These are phyloP conservation scores for Massariosphaeria phaeospora DNA, from an alignment of 495 filamentous ascomycete genomes.

Conservation along the genomic window DNA sequence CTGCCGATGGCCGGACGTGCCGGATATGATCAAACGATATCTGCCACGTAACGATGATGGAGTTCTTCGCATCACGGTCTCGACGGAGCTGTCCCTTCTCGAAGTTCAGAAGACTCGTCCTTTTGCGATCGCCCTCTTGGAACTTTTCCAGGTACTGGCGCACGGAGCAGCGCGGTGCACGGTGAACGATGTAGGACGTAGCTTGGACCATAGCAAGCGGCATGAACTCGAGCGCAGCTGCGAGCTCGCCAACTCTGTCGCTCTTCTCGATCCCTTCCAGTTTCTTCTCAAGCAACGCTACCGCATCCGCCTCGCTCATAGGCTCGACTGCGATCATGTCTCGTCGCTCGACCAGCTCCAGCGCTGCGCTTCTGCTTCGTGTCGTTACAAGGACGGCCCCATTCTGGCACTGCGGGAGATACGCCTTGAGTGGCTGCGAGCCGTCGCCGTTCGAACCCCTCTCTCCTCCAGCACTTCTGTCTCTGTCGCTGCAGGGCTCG, in stretches of 20 bases:
- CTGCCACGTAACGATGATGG: slow-evolving; percentile 43
- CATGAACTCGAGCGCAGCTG: slow-evolving; percentile 17
- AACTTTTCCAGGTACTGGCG: slow-evolving; percentile 41
- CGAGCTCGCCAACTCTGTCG: neutral
- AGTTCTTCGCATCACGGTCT: slow-evolving; percentile 42
- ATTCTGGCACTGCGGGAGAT: slow-evolving; percentile 12
- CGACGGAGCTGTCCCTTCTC: slow-evolving; percentile 41
- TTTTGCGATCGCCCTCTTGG: slow-evolving; percentile 39
- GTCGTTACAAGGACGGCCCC: slow-evolving; percentile 15
- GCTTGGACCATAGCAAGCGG: slow-evolving; percentile 26
- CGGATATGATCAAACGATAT: slow-evolving; percentile 48
- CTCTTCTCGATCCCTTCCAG: slow-evolving; percentile 25
- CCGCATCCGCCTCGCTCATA: slow-evolving; percentile 35
- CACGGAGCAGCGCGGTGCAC: slow-evolving; percentile 33
- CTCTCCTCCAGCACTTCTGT: too few relatives aligned
- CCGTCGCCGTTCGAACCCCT: too few relatives aligned
- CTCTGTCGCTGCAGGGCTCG: too few relatives aligned
- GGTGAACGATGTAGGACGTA: slow-evolving; percentile 14
- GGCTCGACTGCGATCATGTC: slow-evolving; percentile 43
- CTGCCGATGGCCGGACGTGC: slow-evolving; percentile 22
- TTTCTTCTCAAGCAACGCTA: slow-evolving; percentile 45
- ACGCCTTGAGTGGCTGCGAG: neutral
- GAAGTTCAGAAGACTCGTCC: slow-evolving; percentile 40
- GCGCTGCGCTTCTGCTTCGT: slow-evolving; percentile 9
- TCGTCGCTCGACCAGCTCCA: slow-evolving; percentile 37